These are phyloP conservation scores for Globisporangium mamillatum DNA, from an alignment of 352 stramenopile genomes.

Conservation along the genomic window DNA sequence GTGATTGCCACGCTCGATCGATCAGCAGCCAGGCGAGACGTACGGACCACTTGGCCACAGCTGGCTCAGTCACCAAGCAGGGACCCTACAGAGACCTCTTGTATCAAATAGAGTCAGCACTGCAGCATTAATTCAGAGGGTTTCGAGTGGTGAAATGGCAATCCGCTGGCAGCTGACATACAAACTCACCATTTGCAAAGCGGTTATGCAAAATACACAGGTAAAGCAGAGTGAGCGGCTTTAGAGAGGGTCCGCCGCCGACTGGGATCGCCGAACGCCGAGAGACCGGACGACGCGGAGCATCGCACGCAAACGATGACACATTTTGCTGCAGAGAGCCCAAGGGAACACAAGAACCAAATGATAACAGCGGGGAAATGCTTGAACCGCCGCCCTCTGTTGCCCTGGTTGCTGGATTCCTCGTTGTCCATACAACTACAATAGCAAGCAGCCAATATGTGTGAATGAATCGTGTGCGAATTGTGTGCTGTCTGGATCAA, in stretches of 20 bases:
- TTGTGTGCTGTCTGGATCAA: not conserved
- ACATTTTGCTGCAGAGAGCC: conserved; percentile 2
- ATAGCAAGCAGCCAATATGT: not conserved
- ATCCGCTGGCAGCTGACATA: not conserved
- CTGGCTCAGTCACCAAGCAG: conserved; percentile 9
- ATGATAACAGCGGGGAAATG: not conserved
- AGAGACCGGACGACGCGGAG: not conserved
- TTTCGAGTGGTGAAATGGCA: conserved; percentile 8
- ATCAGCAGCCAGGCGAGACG: not conserved
- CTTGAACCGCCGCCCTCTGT: not conserved
- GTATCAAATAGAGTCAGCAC: conserved; percentile 2
- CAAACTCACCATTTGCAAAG: not conserved
- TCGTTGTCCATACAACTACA: not conserved
- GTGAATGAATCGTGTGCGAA: not conserved
- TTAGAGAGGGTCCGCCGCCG: not conserved
- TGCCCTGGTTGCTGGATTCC: not conserved
- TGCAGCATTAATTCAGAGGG: not conserved
- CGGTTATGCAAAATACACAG: not conserved
- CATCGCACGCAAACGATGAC: conserved; percentile 9
- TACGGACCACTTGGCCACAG: not conserved
- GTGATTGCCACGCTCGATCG: not conserved
- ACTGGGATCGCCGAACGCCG: conserved; percentile 1
- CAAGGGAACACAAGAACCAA: not conserved
- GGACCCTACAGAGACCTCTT: not conserved
- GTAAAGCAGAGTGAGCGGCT: not conserved